Evolutionary conservation across 1,284 basidiomycete species (phyloP).

Genomic region (Ceratobasidium papillatum): DNA sequence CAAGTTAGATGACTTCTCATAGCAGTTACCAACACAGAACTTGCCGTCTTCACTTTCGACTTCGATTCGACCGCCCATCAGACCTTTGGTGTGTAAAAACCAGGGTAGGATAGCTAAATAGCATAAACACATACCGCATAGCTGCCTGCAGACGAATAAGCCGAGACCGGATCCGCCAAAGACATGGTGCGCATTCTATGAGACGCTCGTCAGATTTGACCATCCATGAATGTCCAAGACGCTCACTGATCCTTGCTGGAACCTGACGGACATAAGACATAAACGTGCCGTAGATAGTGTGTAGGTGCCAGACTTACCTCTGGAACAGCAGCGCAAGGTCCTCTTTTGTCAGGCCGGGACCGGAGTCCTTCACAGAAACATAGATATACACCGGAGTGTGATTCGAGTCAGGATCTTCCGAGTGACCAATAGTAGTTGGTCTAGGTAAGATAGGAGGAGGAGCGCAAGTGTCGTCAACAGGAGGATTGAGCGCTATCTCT

Average conservation of each 20-base stretch:
- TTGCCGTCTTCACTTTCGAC: slow-evolving; percentile 45
- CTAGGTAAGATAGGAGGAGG: slow-evolving; percentile 6
- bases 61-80: slow-evolving; percentile 50
- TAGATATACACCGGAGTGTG: slow-evolving; percentile 45
- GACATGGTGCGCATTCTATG: slow-evolving; percentile 44
- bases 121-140: slow-evolving; percentile 42
- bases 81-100: slow-evolving; percentile 28
- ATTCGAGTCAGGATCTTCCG: slow-evolving; percentile 11
- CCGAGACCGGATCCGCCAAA: slow-evolving; percentile 50
- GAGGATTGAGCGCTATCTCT: slow-evolving; percentile 47
- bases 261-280: slow-evolving; percentile 41
- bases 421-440: background rate
- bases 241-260: slow-evolving; percentile 48
- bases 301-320: slow-evolving; percentile 37
- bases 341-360: slow-evolving; percentile 48
- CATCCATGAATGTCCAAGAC: background rate
- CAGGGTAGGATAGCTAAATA: background rate
- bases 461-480: slow-evolving; percentile 35
- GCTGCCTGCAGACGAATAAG: slow-evolving; percentile 48
- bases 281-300: background rate
- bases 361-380: slow-evolving; percentile 48
- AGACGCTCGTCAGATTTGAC: background rate
- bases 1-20: background rate
- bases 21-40: background rate
- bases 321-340: slow-evolving; percentile 47